Conservation (phyloP, 2,329 filamentous ascomycete genomes). For the Tolypocladium album region DNA sequence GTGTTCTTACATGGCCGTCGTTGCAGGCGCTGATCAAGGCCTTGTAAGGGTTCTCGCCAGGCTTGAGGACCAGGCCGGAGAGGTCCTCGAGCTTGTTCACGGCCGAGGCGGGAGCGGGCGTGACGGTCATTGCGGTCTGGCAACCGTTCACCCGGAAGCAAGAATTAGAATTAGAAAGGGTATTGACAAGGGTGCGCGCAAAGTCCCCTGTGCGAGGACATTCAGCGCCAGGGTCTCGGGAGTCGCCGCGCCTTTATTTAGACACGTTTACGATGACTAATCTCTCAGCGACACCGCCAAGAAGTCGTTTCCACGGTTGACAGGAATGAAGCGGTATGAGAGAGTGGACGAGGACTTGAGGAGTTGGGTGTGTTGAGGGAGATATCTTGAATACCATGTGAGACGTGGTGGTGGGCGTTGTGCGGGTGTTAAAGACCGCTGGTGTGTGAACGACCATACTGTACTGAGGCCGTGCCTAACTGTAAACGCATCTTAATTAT, state of each 20-base stretch:
- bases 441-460: background rate
- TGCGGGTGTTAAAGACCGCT: background rate
- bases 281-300: background rate
- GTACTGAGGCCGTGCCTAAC: background rate
- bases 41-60: slow-evolving; percentile 64
- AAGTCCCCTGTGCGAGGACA: background rate
- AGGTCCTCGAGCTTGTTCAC: slow-evolving; percentile 44
- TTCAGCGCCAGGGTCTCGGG: background rate
- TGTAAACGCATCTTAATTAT: background rate
- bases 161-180: too few relatives aligned
- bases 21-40: slow-evolving; percentile 59
- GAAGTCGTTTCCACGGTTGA: background rate
- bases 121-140: background rate
- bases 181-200: background rate
- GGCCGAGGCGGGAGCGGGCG: slow-evolving; percentile 17
- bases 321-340: background rate
- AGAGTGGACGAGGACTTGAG: too few relatives aligned
- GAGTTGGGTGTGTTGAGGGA: background rate
- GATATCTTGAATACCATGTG: background rate
- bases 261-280: background rate
- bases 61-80: slow-evolving; percentile 36
- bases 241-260: background rate
- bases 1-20: slow-evolving; percentile 50
- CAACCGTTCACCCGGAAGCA: background rate
- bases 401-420: background rate